Evolutionary conservation across 306 rosid genomes (phyloP), one percentile per base, ranked within the genome.

Genomic region (Pterocarpus santalinus): DNA sequence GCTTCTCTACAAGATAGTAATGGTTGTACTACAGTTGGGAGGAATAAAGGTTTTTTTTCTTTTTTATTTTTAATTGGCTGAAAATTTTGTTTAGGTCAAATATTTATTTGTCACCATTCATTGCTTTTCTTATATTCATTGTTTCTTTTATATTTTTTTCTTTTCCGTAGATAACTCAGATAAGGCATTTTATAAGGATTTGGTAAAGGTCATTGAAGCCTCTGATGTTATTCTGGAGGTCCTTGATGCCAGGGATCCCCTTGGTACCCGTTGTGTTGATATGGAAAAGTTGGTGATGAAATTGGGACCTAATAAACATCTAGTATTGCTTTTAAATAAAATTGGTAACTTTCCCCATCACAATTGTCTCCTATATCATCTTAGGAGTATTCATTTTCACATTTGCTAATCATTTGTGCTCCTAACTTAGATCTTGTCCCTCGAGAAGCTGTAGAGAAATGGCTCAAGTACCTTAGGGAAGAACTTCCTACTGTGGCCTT

Each of bases 211-310:
- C 36, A 86, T 96, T 65, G 98, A 94, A 28, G 95, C 90, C 10
- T 96, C 99, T 22, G 98, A 96, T 88, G 99, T 96, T 22, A 87
- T 96, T 87, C 73, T 96, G 81, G 99, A 96, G 77, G 99, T 96
- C 44, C 93, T 96, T 83, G 99, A 96, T 86, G 99, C 99, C 58
- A 90, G 99, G 30, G 99, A 96, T 83, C 99, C 99, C 16, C 81
- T 96, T 72, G 99, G 99, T 75, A 92, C 98, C 5, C 94, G 99
- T 0, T 96, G 98, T 65, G n/a, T 78, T 67, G 93, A 88, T 80
- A 93, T 96, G 89, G 98, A 96, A 83, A 93, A 90, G 83, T 84
- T 90, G 97, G 99, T 89, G 87, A 90, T 80, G 94, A 87, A 89
- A 76, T 76, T 87, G 0, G 98, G 97, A 61, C 97, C 94, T 62